phyloP scores from a whole-genome alignment of 2,329 filamentous ascomycete genomes.

The Ceratocystis destructans region DNA sequence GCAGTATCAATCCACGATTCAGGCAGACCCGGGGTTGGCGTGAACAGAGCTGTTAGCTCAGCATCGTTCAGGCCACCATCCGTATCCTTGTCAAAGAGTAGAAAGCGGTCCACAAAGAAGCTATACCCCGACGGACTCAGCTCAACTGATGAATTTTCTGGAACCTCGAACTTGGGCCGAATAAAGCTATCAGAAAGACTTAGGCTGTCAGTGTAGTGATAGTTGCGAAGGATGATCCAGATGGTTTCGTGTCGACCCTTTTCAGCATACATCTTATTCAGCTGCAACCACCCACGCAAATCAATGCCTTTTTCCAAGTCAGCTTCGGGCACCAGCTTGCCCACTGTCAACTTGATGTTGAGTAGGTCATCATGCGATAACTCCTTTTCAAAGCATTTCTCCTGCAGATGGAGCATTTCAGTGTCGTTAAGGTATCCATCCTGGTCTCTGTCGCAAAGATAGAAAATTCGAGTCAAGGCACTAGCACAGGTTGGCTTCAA shows the following conservation, averaged over 20 bases:
- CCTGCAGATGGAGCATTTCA: slow-evolving; percentile 84
- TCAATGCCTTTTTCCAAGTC: slow-evolving; percentile 61
- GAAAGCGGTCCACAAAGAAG: slow-evolving; percentile 92
- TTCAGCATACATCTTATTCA: slow-evolving; percentile 94
- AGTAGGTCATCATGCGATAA: slow-evolving; percentile 67
- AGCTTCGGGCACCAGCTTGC: slow-evolving; percentile 50
- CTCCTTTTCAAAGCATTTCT: slow-evolving; percentile 81
- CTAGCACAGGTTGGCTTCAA: slow-evolving; percentile 82
- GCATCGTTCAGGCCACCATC: slow-evolving; percentile 82
- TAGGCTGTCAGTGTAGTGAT: slow-evolving; percentile 90
- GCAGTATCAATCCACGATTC: slow-evolving; percentile 74
- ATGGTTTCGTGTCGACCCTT: slow-evolving; percentile 97
- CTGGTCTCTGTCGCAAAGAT: slow-evolving; percentile 89
- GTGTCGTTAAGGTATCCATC: slow-evolving; percentile 82
- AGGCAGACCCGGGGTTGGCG: slow-evolving; percentile 81
- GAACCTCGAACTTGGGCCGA: slow-evolving; percentile 86
- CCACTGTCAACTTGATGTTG: slow-evolving; percentile 82
- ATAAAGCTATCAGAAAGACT: slow-evolving; percentile 84
- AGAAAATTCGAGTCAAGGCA: slow-evolving; percentile 82
- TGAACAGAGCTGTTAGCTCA: slow-evolving; percentile 76
- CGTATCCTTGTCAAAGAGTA: slow-evolving; percentile 94
- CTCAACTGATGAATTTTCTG: slow-evolving; percentile 82
- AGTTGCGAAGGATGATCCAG: slow-evolving; percentile 90
- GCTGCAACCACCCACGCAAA: slow-evolving; percentile 66
- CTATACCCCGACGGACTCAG: slow-evolving; percentile 87